These are phyloP conservation scores for Orbilia oligospora DNA, from an alignment of 2,329 filamentous ascomycete genomes.

Conservation along the genomic window DNA sequence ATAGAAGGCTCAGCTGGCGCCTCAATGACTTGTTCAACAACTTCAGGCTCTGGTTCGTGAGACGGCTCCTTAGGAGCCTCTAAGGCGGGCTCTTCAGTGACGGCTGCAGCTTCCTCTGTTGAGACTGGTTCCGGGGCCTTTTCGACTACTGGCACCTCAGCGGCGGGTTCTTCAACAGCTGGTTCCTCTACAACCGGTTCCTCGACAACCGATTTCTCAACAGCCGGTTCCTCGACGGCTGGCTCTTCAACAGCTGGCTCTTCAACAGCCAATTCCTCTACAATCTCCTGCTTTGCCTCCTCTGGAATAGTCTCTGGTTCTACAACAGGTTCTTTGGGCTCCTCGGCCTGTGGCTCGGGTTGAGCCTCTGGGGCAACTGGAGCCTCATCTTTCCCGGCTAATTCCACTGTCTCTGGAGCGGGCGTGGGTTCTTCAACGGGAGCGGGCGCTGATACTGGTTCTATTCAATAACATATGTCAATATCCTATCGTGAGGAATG, in stretches of 20 bases:
- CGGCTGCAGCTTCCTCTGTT: neutral
- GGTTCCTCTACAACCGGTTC: slow-evolving; percentile 25
- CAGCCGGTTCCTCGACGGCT: slow-evolving; percentile 20
- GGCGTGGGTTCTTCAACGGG: slow-evolving; percentile 32
- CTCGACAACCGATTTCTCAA: neutral
- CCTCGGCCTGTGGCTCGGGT: slow-evolving; percentile 39
- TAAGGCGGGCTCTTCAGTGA: neutral
- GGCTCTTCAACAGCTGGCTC: slow-evolving; percentile 20
- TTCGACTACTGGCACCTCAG: neutral
- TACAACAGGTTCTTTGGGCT: slow-evolving; percentile 25
- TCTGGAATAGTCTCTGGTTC: slow-evolving; percentile 23
- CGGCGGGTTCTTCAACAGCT: slow-evolving; percentile 1
- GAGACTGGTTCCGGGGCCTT: neutral
- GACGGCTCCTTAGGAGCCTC: neutral
- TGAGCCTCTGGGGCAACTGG: slow-evolving; percentile 26
- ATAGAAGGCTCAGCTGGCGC: slow-evolving; percentile 42
- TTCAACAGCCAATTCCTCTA: slow-evolving; percentile 13
- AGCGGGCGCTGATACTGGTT: slow-evolving; percentile 31
- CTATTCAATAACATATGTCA: slow-evolving; percentile 27
- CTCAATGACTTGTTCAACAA: slow-evolving; percentile 23
- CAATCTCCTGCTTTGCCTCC: slow-evolving; percentile 24
- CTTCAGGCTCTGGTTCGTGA: slow-evolving; percentile 25
- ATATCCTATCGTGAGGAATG: slow-evolving; percentile 10
- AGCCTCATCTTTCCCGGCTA: slow-evolving; percentile 40
- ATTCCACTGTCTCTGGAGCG: slow-evolving; percentile 32